Conservation (phyloP, 495 filamentous ascomycete genomes). For the Penicillium arizonense region DNA sequence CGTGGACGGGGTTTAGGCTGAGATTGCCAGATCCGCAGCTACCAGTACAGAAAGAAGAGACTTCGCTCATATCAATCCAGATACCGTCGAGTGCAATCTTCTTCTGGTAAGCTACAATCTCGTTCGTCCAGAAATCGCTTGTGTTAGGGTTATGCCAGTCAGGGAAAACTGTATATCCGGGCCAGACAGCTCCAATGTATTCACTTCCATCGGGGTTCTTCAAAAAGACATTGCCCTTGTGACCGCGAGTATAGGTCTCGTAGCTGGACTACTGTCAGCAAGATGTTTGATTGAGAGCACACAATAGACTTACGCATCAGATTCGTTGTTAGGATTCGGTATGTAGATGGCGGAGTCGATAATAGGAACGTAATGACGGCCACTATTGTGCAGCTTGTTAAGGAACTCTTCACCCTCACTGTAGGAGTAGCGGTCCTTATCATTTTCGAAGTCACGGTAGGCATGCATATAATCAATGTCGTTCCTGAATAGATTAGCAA, state of each 20-base stretch:
- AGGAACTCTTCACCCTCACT: slow-evolving; percentile 60
- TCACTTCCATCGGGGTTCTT: slow-evolving; percentile 60
- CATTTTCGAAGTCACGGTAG: slow-evolving; percentile 60
- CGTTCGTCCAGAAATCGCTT: slow-evolving; percentile 68
- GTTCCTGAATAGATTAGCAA: slow-evolving; percentile 28
- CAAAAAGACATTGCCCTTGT: slow-evolving; percentile 60
- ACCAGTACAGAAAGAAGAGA: slow-evolving; percentile 78
- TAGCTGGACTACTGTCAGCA: slow-evolving; percentile 42
- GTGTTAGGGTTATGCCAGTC: slow-evolving; percentile 60
- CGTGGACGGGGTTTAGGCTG: slow-evolving; percentile 68
- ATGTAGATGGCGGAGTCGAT: slow-evolving; percentile 82
- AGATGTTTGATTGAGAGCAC: neutral
- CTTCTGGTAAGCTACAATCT: slow-evolving; percentile 58
- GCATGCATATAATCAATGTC: slow-evolving; percentile 61
- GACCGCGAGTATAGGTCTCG: slow-evolving; percentile 64
- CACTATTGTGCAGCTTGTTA: slow-evolving; percentile 58
- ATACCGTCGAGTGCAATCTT: slow-evolving; percentile 60
- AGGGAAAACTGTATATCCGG: slow-evolving; percentile 63
- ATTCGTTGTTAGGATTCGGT: slow-evolving; percentile 68
- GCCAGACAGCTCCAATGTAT: slow-evolving; percentile 66
- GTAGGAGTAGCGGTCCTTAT: slow-evolving; percentile 48
- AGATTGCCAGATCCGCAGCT: slow-evolving; percentile 71
- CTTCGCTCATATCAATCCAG: slow-evolving; percentile 66
- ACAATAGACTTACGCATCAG: slow-evolving; percentile 53
- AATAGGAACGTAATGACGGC: slow-evolving; percentile 78